phyloP scores from a whole-genome alignment of 2,329 filamentous ascomycete genomes.

The Colletotrichum plurivorum region DNA sequence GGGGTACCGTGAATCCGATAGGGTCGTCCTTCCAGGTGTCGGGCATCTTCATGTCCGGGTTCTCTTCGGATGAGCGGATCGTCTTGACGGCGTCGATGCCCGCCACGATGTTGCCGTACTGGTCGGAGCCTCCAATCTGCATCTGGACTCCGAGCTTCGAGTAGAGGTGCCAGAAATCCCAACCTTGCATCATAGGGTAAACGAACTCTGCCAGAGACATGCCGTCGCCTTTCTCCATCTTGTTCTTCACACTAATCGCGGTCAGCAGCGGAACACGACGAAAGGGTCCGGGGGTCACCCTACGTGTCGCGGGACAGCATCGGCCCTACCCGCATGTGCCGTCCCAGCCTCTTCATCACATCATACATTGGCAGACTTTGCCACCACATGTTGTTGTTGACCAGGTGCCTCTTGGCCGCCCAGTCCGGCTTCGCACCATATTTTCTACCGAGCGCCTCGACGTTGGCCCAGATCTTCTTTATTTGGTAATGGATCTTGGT shows the following conservation, averaged over 20 bases:
- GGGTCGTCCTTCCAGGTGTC: conserved; percentile 68
- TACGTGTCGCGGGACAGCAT: conserved; percentile 92
- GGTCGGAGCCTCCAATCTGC: conserved; percentile 95
- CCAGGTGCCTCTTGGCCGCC: conserved; percentile 76
- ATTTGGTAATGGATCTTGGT: conserved; percentile 79
- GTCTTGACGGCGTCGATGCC: conserved; percentile 89
- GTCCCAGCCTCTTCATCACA: conserved; percentile 81
- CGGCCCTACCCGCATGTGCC: conserved; percentile 81
- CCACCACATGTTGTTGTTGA: conserved; percentile 91
- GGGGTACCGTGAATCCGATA: conserved; percentile 90
- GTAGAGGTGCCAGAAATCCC: conserved; percentile 96
- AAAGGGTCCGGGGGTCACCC: conserved; percentile 49
- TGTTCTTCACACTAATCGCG: conserved; percentile 75
- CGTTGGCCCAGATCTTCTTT: conserved; percentile 80
- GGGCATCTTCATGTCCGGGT: conserved; percentile 57
- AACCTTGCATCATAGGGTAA: conserved; percentile 94
- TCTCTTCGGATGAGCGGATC: conserved; percentile 72
- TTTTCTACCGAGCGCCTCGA: conserved; percentile 74
- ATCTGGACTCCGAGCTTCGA: conserved; percentile 77
- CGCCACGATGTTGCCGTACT: conserved; percentile 95
- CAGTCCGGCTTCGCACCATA: conserved; percentile 75
- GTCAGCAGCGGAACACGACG: background rate
- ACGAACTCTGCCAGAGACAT: conserved; percentile 96
- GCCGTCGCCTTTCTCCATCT: conserved; percentile 87
- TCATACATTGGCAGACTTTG: conserved; percentile 80